Conservation (phyloP, 345 rosid species). For the Rhizophora apiculata region DNA sequence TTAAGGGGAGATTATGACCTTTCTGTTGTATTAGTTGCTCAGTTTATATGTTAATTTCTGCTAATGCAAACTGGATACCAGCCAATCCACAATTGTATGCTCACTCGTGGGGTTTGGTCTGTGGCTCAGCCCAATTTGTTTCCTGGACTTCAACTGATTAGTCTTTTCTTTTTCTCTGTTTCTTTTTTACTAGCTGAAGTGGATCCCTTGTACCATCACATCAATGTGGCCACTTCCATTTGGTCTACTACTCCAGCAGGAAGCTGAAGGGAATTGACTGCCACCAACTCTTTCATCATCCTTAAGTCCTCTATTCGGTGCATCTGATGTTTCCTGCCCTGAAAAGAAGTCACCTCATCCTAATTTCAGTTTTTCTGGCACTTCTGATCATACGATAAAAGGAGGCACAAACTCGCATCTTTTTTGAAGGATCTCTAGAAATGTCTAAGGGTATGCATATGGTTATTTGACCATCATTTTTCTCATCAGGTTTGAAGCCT, state of each 20-base stretch:
- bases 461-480: slow-evolving; percentile 7
- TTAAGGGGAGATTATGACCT: too few species aligned
- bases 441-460: slow-evolving; percentile 46
- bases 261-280: too few species aligned
- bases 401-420: slow-evolving; percentile 17
- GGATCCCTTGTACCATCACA: too few species aligned
- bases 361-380: slow-evolving; percentile 33
- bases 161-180: neutral
- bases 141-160: neutral
- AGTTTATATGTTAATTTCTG: neutral
- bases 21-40: neutral
- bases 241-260: too few species aligned
- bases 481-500: too few species aligned
- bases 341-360: slow-evolving; percentile 81
- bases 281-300: neutral
- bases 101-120: too few species aligned
- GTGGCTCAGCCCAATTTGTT: too few species aligned
- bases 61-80: neutral
- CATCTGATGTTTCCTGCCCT: neutral
- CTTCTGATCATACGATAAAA: too few species aligned
- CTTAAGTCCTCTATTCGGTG: slow-evolving; percentile 2
- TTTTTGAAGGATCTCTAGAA: slow-evolving; percentile 42
- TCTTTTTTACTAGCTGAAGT: too few species aligned
- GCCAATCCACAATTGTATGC: too few species aligned
- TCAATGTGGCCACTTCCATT: too few species aligned